phyloP scores from a whole-genome alignment of 2,329 filamentous ascomycete genomes.

The Thelonectria rubi region DNA sequence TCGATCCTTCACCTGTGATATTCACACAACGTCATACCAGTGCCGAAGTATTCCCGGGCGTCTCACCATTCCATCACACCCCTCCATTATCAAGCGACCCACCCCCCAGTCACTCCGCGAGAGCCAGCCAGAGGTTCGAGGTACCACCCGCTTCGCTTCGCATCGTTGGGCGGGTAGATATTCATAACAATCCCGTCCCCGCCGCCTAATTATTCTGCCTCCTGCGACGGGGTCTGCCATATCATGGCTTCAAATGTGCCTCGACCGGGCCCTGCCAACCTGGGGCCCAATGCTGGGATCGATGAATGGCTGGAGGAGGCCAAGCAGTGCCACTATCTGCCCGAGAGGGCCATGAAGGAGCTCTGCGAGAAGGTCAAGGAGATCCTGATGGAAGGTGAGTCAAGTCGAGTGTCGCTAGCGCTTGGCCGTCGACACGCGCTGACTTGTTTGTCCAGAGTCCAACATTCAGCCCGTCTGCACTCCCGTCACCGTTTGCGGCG shows the following conservation, averaged over 20 bases:
- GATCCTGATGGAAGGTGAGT: constrained; percentile 92
- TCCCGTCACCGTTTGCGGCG: constrained; percentile 95
- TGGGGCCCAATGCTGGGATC: constrained; percentile 83
- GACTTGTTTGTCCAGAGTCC: constrained; percentile 70
- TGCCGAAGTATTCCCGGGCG: constrained; percentile 44
- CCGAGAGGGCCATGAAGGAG: constrained; percentile 97
- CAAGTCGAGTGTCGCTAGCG: constrained; percentile 3
- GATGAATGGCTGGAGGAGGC: constrained; percentile 98
- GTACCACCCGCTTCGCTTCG: constrained; percentile 39
- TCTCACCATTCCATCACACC: constrained; percentile 43
- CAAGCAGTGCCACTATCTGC: constrained; percentile 96
- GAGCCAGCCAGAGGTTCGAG: constrained; percentile 26
- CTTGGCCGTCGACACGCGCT: constrained; percentile 23
- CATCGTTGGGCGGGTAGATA: constrained; percentile 39
- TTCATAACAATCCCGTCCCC: constrained; percentile 31
- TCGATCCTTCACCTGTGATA: background rate
- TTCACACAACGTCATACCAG: background rate
- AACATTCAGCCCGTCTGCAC: constrained; percentile 99
- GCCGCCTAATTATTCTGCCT: constrained; percentile 26
- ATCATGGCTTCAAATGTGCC: constrained; percentile 67
- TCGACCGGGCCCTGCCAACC: constrained; percentile 87
- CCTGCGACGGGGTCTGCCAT: constrained; percentile 41
- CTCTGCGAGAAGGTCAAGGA: constrained; percentile 99
- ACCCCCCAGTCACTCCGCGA: constrained; percentile 40
- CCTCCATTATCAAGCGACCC: constrained; percentile 43